Percentiles rank a stretch among this genome's conserved stretches.
These are phyloP conservation scores for Salix brachista DNA, from an alignment of 345 rosid species.

Conservation along the genomic window DNA sequence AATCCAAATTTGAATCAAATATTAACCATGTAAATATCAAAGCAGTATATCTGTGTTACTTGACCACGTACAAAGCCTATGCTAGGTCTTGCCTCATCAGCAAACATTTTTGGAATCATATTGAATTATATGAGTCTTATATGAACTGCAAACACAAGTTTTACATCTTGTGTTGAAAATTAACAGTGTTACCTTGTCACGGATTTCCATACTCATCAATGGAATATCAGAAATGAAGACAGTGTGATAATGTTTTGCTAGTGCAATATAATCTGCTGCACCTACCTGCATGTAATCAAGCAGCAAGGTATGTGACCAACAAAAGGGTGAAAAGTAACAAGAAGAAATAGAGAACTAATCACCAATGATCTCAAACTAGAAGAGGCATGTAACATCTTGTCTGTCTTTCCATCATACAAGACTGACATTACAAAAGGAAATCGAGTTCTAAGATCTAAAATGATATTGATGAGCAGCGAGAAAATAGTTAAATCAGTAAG, in stretches of 20 bases:
- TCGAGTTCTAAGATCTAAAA: not conserved
- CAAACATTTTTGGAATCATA: not conserved
- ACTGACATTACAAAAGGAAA: not conserved
- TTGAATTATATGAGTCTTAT: not conserved
- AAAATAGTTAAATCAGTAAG: not conserved
- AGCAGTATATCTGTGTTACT: not conserved
- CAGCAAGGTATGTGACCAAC: not conserved
- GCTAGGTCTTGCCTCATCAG: not conserved
- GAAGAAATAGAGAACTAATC: not conserved
- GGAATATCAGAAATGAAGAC: constrained; percentile 76
- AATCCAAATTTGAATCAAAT: not conserved
- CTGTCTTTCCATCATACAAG: not conserved
- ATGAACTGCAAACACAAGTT: too few species aligned
- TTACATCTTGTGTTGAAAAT: too few species aligned
- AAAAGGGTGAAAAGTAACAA: not conserved
- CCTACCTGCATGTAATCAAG: constrained; percentile 46
- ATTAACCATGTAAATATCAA: not conserved
- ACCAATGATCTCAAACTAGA: not conserved
- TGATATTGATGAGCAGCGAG: not conserved
- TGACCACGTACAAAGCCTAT: not conserved
- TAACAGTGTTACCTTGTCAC: constrained; percentile 58
- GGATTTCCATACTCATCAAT: constrained; percentile 76
- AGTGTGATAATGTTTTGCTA: constrained; percentile 73
- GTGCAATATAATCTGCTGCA: constrained; percentile 92
- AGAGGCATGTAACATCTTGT: not conserved